Conservation (phyloP, 2,329 filamentous ascomycete species). For the Coccinonectria pachysandricola region DNA sequence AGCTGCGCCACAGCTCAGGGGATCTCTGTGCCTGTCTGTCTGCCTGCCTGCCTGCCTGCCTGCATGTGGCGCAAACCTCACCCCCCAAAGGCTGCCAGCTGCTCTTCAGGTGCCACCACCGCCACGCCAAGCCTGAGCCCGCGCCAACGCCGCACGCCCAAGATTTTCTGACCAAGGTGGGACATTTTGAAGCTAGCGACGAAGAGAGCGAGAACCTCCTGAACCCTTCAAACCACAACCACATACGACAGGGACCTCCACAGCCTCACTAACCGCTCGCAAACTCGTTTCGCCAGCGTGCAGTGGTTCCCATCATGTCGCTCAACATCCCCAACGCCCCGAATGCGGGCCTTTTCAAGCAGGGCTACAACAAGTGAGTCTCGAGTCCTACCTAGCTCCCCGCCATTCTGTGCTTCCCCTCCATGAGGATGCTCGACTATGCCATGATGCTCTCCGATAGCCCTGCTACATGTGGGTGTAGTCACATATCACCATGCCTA, state of each 20-base stretch:
- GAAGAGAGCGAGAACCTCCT: conserved; percentile 8
- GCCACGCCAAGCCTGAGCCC: conserved; percentile 15
- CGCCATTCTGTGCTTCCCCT: conserved; percentile 14
- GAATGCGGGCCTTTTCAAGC: conserved; percentile 88
- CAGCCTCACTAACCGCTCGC: no score
- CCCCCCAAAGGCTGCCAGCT: no score
- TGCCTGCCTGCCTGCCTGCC: no score
- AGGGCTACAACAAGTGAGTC: conserved; percentile 86
- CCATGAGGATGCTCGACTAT: conserved; percentile 7
- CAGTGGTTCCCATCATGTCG: conserved; percentile 56
- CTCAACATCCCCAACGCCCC: conserved; percentile 91
- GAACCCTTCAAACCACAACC: conserved; percentile 10
- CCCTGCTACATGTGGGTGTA: no score
- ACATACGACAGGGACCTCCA: background rate
- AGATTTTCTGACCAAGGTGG: conserved; percentile 16
- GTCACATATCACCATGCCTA: no score
- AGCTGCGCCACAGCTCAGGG: no score
- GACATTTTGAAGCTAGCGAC: conserved; percentile 14
- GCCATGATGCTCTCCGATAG: no score
- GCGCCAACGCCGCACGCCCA: no score
- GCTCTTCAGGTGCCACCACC: no score
- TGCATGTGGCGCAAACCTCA: conserved; percentile 9
- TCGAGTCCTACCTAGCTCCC: conserved; percentile 8
- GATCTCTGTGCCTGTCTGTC: no score
- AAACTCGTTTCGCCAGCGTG: conserved; percentile 6